Evolutionary conservation across 495 filamentous ascomycete species (phyloP), one percentile per base, ranked within the genome.

Genomic region (Aspergillus coremiiformis): DNA sequence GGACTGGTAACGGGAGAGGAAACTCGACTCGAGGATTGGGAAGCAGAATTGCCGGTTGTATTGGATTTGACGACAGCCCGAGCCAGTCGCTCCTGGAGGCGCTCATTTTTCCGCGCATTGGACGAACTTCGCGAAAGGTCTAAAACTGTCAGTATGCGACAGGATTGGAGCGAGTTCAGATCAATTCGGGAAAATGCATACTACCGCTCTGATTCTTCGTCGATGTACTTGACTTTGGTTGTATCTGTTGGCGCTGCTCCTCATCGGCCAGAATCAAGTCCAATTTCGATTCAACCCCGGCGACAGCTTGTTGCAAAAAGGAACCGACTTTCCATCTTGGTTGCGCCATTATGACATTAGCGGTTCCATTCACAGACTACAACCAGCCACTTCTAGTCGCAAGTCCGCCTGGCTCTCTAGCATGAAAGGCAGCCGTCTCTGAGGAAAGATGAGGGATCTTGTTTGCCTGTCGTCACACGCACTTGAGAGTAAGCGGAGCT

Each of bases 201-300:
- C 63, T 58, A 9, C 53, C 55, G 49, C 53, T 53, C 12, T 53
- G 65, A 14, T 59, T 60, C 14, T 58, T 23, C 39, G 66, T 69
- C 41, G 59, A 19, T 19, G 60, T 51, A 15, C 57, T 41, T 24
- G 41, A 52, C 47, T 60, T 69, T 19, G 54, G 37, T 39, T 59
- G 60, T 51, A 27, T 46, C 24, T 71, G 59, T 45, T 62, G 60
- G n/a, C 51, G 47, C 8, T 69, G 79, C 15, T 87, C 82, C 27
- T 84, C 80, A 35, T 95, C 91, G 52, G 90, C 84, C 52, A 99
- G 76, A 48, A 99, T 96, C 43, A 80, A 87, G 66, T 99, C 93
- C 35, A 99, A 76, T 43, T 87, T 82, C 52, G 91, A 94, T 70
- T 99, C 93, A 42, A 99, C 86, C 33, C 90, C 89, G 23, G 90